Evolutionary conservation across 106 monocot genomes (phyloP), one percentile per base, ranked within the genome.

Genomic region (Platanthera zijinensis): DNA sequence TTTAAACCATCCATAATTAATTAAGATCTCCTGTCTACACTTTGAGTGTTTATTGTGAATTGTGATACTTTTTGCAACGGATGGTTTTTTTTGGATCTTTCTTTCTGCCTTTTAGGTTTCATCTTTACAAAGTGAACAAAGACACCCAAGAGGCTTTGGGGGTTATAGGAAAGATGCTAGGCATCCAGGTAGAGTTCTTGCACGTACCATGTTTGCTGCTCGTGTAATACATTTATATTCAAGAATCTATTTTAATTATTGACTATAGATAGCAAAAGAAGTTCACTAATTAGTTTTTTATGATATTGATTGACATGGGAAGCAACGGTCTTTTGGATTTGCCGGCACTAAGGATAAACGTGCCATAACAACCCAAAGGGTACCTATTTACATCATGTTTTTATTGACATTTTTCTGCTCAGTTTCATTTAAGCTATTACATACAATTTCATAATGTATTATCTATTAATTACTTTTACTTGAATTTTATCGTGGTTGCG

Each of bases 281-380:
- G 10, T 17, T 30, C 46, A 45, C 52, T 67, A 52, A 51, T 45
- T 63, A 39, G 7, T 68, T 67, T 48, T 76, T 21, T 52, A 50
- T 59, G 63, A 52, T 67, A 8, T 49, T 75, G 57, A 54, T 73
- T 47, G 22, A 67, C 3, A 61, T 75, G 66, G 79, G 76, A 88
- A 99, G 99, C 84, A 82, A 88, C 78, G 90, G 0, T 87, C 94
- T 69, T 99, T 99, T 87, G 99, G 94, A 54, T 99, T 99, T 94
- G 86, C 99, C 25, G 99, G 99, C 71, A 99, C 99, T 21, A 99
- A 99, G 84, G 99, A 99, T 81, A 99, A 99, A 76, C 99, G 99
- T 19, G 75, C 99, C 77, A 78, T 99, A 81, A 73, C 99, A 57
- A 94, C 99, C 81, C 99, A 99, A 66, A 90, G 88, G 86, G 99